Base-by-base conservation (phyloP, 108 stramenopile species). In the Nitzschia putrida region DNA sequence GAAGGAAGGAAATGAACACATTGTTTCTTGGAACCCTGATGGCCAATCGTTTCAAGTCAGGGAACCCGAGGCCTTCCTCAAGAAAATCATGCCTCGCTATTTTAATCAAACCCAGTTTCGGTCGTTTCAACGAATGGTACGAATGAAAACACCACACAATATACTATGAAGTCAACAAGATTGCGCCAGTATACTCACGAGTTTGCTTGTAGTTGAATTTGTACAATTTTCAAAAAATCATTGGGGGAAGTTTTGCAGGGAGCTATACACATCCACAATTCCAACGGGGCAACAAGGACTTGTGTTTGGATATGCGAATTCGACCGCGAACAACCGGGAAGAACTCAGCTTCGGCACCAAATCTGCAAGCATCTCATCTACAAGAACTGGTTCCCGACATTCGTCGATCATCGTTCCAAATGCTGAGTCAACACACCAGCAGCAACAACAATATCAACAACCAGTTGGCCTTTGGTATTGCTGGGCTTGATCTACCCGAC, bases 21-120 rank as follows among this genome's bases (percentile, higher is more conserved):
- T 89, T 53, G 67, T 88, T 14, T 86, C 83, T 2, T 89, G 88
- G 91, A 59, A 73, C 45, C 81, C 85, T 34, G 76, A 81, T 40
- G 84, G 85, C 8, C 72, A 83, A 29, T 73, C 73, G 5, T 91
- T 91, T 57, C 49, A 73, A n/a, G 76, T 91, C 6, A 79, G 83
- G 56, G 71, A 85, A 11, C 77, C 71, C 10, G 75, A 78, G 16
- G 67, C 61, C 14, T 90, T 93, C 55, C 79, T 83, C 9, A 39
- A 58, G 0, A 66, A 68, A 43, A 80, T 83, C 40, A 80, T 86
- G 63, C 81, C 86, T 6, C 67, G 47, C 24, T 88, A 85, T 53
- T 84, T 86, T 57, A 64, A 64, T 40, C 81, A 84, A 16, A 81
- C 79, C 18, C 78, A 81, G 42, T 83, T 63, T 47, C 65, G 76